Evolutionary conservation across 139 green algal genomes (phyloP).

Genomic region (Coelastrella sp.): DNA sequence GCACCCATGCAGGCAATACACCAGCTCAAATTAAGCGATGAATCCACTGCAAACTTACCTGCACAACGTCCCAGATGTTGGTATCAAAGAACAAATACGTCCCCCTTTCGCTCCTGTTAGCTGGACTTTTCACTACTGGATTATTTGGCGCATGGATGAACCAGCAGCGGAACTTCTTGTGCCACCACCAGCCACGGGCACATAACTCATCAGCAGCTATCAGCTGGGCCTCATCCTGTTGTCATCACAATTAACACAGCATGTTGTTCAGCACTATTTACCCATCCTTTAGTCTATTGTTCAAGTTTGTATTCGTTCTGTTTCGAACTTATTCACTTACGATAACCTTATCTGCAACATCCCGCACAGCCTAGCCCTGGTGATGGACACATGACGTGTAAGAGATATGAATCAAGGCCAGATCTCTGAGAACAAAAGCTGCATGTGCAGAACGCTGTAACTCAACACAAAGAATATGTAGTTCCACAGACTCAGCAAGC

Average conservation of each 20-base stretch:
- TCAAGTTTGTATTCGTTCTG: no score
- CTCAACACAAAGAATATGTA: no score
- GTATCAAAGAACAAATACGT: slow-evolving; percentile 95
- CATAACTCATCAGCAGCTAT: slow-evolving; percentile 95
- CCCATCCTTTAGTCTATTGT: no score
- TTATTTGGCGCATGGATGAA: slow-evolving; percentile 84
- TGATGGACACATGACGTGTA: no score
- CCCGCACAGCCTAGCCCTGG: no score
- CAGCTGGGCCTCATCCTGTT: slow-evolving; percentile 89
- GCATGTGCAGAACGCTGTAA: no score
- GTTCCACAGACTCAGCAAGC: no score
- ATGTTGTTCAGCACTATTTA: no score
- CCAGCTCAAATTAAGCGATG: background rate
- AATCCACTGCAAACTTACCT: slow-evolving; percentile 16
- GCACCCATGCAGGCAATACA: background rate
- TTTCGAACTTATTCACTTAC: no score
- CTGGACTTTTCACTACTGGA: slow-evolving; percentile 82
- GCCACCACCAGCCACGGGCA: slow-evolving; percentile 86
- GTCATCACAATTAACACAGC: background rate
- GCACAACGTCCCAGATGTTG: slow-evolving; percentile 85
- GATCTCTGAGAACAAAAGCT: no score
- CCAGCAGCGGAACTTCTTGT: slow-evolving; percentile 87
- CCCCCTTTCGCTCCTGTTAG: slow-evolving; percentile 80
- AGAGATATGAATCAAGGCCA: no score
- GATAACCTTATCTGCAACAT: no score